Percentiles rank a stretch among this genome's conserved stretches.
Conservation (phyloP, 2,329 filamentous ascomycete genomes). For the Neofusicoccum ribis region DNA sequence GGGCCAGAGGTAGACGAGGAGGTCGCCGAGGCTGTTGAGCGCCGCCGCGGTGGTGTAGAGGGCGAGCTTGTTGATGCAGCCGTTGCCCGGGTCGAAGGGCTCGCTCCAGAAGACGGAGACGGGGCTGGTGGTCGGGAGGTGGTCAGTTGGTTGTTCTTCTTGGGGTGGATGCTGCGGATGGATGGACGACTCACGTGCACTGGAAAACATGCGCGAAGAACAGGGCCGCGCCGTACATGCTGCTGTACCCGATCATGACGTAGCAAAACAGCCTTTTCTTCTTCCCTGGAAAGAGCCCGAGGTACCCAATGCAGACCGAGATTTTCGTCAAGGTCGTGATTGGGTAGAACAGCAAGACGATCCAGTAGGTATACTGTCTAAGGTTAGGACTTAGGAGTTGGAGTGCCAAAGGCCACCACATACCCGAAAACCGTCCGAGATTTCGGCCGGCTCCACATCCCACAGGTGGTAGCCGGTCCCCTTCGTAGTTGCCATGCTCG, state of each 20-base stretch:
- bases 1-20: conserved; percentile 26
- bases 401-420: too few species aligned
- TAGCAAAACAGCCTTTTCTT: conserved; percentile 32
- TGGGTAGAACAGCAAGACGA: conserved; percentile 21
- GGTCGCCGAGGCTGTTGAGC: conserved; percentile 25
- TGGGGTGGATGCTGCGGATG: not conserved
- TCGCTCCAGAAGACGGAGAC: conserved; percentile 4
- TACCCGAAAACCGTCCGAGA: not conserved
- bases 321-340: conserved; percentile 26
- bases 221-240: conserved; percentile 24
- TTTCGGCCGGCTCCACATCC: conserved; percentile 8
- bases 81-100: not conserved
- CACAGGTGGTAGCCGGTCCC: conserved; percentile 32
- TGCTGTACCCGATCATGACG: conserved; percentile 29
- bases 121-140: conserved; percentile 5
- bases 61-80: conserved; percentile 21
- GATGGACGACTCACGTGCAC: conserved; percentile 5
- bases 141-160: too few species aligned
- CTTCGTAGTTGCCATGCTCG: conserved; percentile 27
- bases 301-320: conserved; percentile 31
- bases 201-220: conserved; percentile 28
- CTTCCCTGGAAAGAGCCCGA: conserved; percentile 29
- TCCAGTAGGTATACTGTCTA: not conserved
- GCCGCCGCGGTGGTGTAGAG: conserved; percentile 22
- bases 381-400: too few species aligned